Evolutionary conservation across 768 basidiomycete genomes (phyloP).

Genomic region (Serendipita indica): DNA sequence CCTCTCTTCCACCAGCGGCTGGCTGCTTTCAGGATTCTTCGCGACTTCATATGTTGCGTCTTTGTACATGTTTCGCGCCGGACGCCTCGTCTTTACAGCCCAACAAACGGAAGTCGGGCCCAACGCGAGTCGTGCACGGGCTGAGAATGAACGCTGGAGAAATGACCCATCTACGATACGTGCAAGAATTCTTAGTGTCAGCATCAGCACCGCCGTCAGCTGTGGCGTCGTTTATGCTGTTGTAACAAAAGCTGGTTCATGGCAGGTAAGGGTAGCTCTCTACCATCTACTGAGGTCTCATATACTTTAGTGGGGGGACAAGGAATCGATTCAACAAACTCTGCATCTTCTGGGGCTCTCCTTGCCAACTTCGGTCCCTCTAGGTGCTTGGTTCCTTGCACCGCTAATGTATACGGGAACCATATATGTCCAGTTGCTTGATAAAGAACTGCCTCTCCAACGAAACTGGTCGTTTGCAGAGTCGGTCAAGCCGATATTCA

Average conservation of each 20-base stretch:
- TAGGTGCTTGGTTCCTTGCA: conserved; percentile 30
- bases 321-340: neutral
- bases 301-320: neutral
- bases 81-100: conserved; percentile 38
- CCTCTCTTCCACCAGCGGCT: neutral
- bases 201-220: conserved; percentile 43
- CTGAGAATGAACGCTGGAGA: conserved; percentile 41
- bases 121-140: conserved; percentile 20
- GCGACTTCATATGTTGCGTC: conserved; percentile 65
- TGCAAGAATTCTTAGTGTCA: conserved; percentile 58
- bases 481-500: conserved; percentile 29
- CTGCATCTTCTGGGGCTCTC: conserved; percentile 10
- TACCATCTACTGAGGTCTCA: neutral
- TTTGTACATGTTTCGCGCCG: conserved; percentile 57
- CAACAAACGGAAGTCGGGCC: conserved; percentile 18
- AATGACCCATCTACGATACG: conserved; percentile 77
- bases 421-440: conserved; percentile 41
- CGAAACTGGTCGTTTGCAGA: conserved; percentile 30
- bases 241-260: conserved; percentile 12
- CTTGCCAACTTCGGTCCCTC: neutral
- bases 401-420: conserved; percentile 70
- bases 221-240: conserved; percentile 34
- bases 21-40: conserved; percentile 39
- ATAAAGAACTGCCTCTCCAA: conserved; percentile 40
- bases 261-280: neutral